A percentile compares a stretch with the other conserved stretches of the same genome.
Evolutionary conservation across 108 stramenopile species (phyloP).

Genomic region (Fragilaria crotonensis): DNA sequence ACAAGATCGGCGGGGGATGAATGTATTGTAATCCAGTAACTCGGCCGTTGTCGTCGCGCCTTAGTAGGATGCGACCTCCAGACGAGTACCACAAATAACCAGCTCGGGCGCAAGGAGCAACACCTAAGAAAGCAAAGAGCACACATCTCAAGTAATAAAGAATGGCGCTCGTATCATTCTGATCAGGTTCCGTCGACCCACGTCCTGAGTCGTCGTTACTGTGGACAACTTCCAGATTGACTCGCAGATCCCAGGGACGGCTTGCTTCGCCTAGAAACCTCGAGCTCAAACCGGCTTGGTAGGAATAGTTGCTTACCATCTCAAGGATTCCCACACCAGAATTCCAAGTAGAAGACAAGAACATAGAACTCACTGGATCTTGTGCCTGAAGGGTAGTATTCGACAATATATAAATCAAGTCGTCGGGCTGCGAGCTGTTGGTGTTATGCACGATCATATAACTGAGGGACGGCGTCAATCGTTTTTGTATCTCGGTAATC

Average conservation of each 20-base stretch:
- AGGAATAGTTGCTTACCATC: slow-evolving; percentile 6
- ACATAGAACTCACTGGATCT: too few relatives aligned
- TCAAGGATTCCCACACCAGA: background rate
- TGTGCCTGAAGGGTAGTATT: too few relatives aligned
- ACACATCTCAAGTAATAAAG: slow-evolving; percentile 36
- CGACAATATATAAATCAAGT: slow-evolving; percentile 5
- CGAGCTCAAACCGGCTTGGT: slow-evolving; percentile 6
- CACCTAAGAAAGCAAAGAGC: slow-evolving; percentile 35
- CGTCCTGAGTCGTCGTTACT: too few relatives aligned
- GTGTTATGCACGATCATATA: slow-evolving; percentile 38
- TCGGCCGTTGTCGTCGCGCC: slow-evolving; percentile 34
- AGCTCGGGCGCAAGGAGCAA: slow-evolving; percentile 35
- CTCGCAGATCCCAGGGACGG: slow-evolving; percentile 7
- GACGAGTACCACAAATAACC: slow-evolving; percentile 35
- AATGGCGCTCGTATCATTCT: background rate
- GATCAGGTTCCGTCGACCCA: background rate
- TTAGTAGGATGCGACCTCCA: slow-evolving; percentile 37
- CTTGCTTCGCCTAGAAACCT: slow-evolving; percentile 3
- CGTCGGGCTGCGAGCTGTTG: slow-evolving; percentile 8
- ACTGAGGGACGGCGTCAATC: slow-evolving; percentile 1
- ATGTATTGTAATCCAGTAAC: slow-evolving; percentile 38
- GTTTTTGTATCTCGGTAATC: slow-evolving; percentile 17
- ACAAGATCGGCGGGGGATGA: slow-evolving; percentile 28
- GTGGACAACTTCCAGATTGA: background rate
- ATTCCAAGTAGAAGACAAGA: background rate